Percentiles rank a stretch among this genome's conserved stretches.
Conservation (phyloP, 169 alveolate species). For the Plasmodium blacklocki region DNA sequence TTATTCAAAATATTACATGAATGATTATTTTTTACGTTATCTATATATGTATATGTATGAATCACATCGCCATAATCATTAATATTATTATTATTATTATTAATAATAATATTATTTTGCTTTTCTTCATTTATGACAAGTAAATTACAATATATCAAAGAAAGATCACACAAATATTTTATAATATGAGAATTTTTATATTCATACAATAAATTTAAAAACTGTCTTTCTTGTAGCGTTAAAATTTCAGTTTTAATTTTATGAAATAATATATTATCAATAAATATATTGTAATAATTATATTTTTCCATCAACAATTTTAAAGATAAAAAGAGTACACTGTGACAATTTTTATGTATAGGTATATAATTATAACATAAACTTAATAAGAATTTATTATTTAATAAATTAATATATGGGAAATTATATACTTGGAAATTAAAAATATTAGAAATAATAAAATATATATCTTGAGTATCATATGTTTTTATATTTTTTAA, state of each 20-base stretch:
- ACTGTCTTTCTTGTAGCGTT: not conserved
- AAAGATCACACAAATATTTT: slow-evolving; percentile 64
- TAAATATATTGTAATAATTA: slow-evolving; percentile 37
- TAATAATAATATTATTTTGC: no score
- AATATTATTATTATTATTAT: not conserved
- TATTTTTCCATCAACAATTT: slow-evolving; percentile 42
- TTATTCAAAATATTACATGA: not conserved
- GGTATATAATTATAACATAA: slow-evolving; percentile 66
- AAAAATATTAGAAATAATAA: slow-evolving; percentile 34
- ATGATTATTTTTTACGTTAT: not conserved
- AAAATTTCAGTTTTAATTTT: slow-evolving; percentile 47
- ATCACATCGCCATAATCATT: not conserved
- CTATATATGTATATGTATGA: not conserved
- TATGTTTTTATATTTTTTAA: slow-evolving; percentile 35
- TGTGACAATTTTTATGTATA: slow-evolving; percentile 21
- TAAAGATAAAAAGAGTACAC: slow-evolving; percentile 37
- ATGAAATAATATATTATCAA: slow-evolving; percentile 31
- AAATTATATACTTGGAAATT: slow-evolving; percentile 25
- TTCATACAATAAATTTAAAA: slow-evolving; percentile 19
- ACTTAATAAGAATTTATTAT: slow-evolving; percentile 31
- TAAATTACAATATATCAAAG: slow-evolving; percentile 40
- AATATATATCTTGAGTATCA: slow-evolving; percentile 34
- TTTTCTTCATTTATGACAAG: not conserved
- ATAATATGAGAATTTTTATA: slow-evolving; percentile 24
- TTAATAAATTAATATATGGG: slow-evolving; percentile 17